A percentile compares a stretch with the other conserved stretches of the same genome.
Evolutionary conservation across 495 filamentous ascomycete genomes (phyloP).

Genomic region (Amniculicola lignicola): DNA sequence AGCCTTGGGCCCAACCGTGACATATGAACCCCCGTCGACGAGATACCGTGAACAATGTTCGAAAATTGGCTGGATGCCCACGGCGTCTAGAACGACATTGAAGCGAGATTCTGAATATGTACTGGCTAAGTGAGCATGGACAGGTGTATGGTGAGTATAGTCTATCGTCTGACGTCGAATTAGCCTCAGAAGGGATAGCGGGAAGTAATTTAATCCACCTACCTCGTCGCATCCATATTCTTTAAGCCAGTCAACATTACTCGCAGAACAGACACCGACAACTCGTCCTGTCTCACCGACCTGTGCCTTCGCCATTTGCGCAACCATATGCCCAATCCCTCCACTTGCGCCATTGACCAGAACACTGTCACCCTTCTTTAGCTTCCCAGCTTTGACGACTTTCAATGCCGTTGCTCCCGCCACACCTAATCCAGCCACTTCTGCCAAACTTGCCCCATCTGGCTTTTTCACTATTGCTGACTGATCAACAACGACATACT

Average conservation of each 20-base stretch:
- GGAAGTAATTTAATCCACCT: background rate
- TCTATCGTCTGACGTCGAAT: slow-evolving; percentile 4
- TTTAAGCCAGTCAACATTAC: slow-evolving; percentile 37
- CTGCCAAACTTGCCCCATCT: slow-evolving; percentile 1
- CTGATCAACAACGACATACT: slow-evolving; percentile 37
- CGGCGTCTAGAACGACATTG: slow-evolving; percentile 40
- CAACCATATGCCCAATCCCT: slow-evolving; percentile 42
- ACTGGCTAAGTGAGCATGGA: slow-evolving; percentile 32
- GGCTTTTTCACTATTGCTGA: slow-evolving; percentile 36
- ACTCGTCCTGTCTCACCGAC: slow-evolving; percentile 41
- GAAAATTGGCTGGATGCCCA: slow-evolving; percentile 41
- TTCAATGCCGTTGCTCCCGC: slow-evolving; percentile 40
- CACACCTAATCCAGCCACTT: slow-evolving; percentile 42
- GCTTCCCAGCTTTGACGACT: slow-evolving; percentile 30
- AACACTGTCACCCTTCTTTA: slow-evolving; percentile 23
- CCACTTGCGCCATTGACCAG: slow-evolving; percentile 46
- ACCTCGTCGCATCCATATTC: slow-evolving; percentile 41
- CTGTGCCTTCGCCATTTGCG: slow-evolving; percentile 41
- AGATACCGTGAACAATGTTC: slow-evolving; percentile 36
- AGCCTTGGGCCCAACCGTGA: slow-evolving; percentile 37
- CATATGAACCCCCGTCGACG: slow-evolving; percentile 37
- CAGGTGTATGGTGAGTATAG: slow-evolving; percentile 1
- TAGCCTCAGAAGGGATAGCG: background rate
- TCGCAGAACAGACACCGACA: slow-evolving; percentile 44
- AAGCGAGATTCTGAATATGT: slow-evolving; percentile 31